These are phyloP conservation scores for Ensete ventricosum DNA, from an alignment of 176 grass and related monocot genomes.

Conservation along the genomic window DNA sequence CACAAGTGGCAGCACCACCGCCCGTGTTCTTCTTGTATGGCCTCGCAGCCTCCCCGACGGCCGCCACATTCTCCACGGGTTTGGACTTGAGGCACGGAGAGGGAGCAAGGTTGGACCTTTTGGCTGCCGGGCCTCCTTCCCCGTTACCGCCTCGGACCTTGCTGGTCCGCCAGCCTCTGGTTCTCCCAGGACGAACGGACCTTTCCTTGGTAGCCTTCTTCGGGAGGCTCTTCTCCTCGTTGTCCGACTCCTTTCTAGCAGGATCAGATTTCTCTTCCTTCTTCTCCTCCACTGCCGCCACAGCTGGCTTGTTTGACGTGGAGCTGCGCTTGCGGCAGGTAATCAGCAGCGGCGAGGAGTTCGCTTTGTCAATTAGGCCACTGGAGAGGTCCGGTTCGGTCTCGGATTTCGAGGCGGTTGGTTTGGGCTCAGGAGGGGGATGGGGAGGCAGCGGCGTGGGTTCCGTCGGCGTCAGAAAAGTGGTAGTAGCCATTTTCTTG, in stretches of 20 bases:
- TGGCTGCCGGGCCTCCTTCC: not conserved
- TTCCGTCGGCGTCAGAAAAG: not conserved
- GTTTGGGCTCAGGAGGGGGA: constrained; percentile 3
- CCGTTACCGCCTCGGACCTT: constrained; percentile 26
- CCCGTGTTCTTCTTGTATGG: constrained; percentile 42
- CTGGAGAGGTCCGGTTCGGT: constrained; percentile 38
- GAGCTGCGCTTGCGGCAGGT: constrained; percentile 79
- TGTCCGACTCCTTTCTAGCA: constrained; percentile 22
- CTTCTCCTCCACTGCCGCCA: constrained; percentile 24
- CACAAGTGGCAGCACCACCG: not conserved
- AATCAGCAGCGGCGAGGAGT: constrained; percentile 28
- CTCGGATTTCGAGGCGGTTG: constrained; percentile 28
- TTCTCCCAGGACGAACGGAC: not conserved
- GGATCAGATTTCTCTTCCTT: constrained; percentile 20
- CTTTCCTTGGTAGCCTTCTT: constrained; percentile 24
- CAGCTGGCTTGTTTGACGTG: constrained; percentile 29
- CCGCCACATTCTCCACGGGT: not conserved
- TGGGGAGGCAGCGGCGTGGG: not conserved
- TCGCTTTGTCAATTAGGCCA: constrained; percentile 43
- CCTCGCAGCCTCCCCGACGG: constrained; percentile 16
- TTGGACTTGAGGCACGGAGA: constrained; percentile 31
- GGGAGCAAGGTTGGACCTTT: constrained; percentile 10
- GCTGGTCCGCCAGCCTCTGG: constrained; percentile 38
- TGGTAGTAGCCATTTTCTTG: constrained; percentile 28
- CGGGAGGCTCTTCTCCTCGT: constrained; percentile 8